A percentile compares a stretch with the other conserved stretches of the same genome.
Conservation (phyloP, 129 eudicot species). For the Centella asiatica region DNA sequence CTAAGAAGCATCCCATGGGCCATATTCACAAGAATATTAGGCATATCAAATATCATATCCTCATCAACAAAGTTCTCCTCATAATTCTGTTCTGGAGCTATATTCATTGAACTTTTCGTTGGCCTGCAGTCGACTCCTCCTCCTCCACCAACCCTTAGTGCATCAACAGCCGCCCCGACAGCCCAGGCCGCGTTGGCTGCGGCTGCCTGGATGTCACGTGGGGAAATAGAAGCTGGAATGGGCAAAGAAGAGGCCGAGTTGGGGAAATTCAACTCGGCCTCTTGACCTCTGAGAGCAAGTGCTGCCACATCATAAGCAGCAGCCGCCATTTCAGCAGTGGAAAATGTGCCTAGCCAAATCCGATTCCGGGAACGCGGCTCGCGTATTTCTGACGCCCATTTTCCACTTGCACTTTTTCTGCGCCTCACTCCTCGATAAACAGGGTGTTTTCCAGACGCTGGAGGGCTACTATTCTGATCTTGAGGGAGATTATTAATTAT, state of each 20-base stretch:
- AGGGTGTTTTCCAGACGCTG: slow-evolving; percentile 30
- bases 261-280: slow-evolving; percentile 68
- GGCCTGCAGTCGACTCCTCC: slow-evolving; percentile 4
- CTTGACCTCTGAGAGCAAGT: slow-evolving; percentile 52
- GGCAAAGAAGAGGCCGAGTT: slow-evolving; percentile 48
- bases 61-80: slow-evolving; percentile 47
- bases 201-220: slow-evolving; percentile 59
- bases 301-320: slow-evolving; percentile 82
- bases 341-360: slow-evolving; percentile 71
- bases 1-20: slow-evolving; percentile 79
- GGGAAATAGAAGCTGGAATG: slow-evolving; percentile 45
- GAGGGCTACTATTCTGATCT: neutral
- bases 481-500: too few species aligned
- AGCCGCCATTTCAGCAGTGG: slow-evolving; percentile 76
- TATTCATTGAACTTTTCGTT: neutral
- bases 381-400: slow-evolving; percentile 78
- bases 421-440: slow-evolving; percentile 55
- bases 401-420: slow-evolving; percentile 48
- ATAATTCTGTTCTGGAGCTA: neutral
- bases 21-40: slow-evolving; percentile 62
- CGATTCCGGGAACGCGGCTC: slow-evolving; percentile 67
- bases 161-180: slow-evolving; percentile 60
- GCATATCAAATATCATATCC: slow-evolving; percentile 77
- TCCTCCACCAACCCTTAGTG: slow-evolving; percentile 17
- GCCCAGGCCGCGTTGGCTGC: slow-evolving; percentile 69